Base-by-base conservation (phyloP, 75 land plant genomes). In the Gnetum montanum region DNA sequence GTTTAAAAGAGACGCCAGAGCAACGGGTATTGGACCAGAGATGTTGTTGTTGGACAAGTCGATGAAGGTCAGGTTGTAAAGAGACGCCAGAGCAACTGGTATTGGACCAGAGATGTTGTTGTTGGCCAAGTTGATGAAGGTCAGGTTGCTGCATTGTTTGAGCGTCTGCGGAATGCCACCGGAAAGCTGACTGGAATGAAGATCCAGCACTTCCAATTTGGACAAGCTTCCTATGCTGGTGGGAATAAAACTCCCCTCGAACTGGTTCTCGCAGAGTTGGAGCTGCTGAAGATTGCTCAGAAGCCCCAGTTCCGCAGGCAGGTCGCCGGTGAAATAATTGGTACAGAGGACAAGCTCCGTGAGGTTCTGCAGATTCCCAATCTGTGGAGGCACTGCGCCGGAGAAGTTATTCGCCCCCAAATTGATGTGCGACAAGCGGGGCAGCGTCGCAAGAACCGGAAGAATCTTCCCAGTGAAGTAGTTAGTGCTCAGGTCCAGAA, bases 311-410 rank as follows among this genome's bases (percentile, higher is more conserved):
- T 78, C 61, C 1, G 64, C 16, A 1, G 89, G 64, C n/a, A 91
- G 76, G 2, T 74, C 59, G 27, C 92, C 88, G 22, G 71, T 43
- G 24, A 93, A 69, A 8, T 67, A 54, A 61, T 94, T 94, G 66
- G 75, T 69, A 27, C 75, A 79, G 2, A 90, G 49, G 54, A 73
- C 74, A 6, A 90, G 54, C 54, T 62, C 48, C 28, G 71, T 52
- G 10, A 92, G 68, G 8, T 35, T 48, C 20, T 45, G 35, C 65
- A 84, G 84, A 25, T 88, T 75, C 23, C 85, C 92, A 0, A 92
- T 50, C 43, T 84, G 83, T 0, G 70, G 49, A 41, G 43, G 43
- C n/a, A n/a, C n/a, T n/a, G n/a, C n/a, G n/a, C n/a, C n/a, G n/a
- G n/a, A n/a, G n/a, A n/a, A n/a, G n/a, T n/a, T n/a, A n/a, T n/a